Conservation (phyloP, 768 basidiomycete genomes). For the Chalciporus chontae region DNA sequence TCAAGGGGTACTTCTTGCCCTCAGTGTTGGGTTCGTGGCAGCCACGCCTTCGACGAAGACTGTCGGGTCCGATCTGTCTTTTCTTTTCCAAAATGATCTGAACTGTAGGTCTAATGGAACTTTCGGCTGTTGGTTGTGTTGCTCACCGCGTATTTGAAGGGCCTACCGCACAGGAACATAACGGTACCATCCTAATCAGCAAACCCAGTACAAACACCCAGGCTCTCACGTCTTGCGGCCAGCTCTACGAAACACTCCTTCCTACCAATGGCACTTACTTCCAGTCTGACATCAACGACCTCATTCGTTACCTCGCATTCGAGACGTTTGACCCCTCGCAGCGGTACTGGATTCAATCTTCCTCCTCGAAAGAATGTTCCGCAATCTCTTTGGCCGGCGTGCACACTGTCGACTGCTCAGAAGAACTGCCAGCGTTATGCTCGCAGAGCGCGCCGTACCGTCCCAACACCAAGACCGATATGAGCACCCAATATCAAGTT, state of each 20-base stretch:
- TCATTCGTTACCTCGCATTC: conserved; percentile 8
- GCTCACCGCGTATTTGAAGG: not conserved
- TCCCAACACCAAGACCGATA: conserved; percentile 4
- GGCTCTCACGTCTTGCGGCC: conserved; percentile 4
- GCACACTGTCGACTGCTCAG: not conserved
- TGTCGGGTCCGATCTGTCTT: conserved; percentile 4
- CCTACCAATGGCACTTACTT: conserved; percentile 10
- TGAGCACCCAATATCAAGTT: conserved; percentile 5
- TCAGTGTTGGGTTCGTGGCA: not conserved
- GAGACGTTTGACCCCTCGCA: conserved; percentile 4
- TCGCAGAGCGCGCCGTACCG: conserved; percentile 11
- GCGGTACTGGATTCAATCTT: conserved; percentile 10
- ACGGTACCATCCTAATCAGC: conserved; percentile 5
- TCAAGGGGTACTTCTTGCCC: not conserved
- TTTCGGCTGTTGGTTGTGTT: not conserved
- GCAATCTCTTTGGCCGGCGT: conserved; percentile 8
- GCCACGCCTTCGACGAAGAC: conserved; percentile 4
- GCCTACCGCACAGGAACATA: conserved; percentile 6
- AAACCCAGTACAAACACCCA: conserved; percentile 1
- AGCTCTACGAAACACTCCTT: conserved; percentile 6
- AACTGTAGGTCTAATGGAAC: conserved; percentile 3
- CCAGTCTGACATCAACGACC: conserved; percentile 3
- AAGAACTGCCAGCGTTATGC: conserved; percentile 6
- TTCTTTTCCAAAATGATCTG: conserved; percentile 12
- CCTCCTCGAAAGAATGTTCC: conserved; percentile 1